A percentile compares a stretch with the other conserved stretches of the same genome.
phyloP scores from a whole-genome alignment of 805 yeast species.

The Barnettozyma siamensis region DNA sequence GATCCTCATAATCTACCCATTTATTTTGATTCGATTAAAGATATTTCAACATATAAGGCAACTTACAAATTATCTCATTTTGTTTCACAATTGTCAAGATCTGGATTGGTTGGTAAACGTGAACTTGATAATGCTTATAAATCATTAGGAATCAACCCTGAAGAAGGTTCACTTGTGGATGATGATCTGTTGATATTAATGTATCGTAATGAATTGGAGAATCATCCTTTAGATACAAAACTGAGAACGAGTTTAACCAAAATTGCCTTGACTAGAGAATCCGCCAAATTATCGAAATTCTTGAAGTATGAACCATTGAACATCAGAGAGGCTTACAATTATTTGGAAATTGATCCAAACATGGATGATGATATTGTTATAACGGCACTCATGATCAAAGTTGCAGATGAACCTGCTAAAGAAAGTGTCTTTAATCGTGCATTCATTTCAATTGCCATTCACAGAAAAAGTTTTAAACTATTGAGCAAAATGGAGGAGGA shows the following conservation, averaged over 20 bases:
- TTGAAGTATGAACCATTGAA: conserved; percentile 44
- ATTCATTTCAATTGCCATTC: conserved; percentile 53
- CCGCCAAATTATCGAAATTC: conserved; percentile 30
- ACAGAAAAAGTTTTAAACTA: conserved; percentile 51
- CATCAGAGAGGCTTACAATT: conserved; percentile 44
- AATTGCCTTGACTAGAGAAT: conserved; percentile 34
- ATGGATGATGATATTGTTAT: conserved; percentile 67
- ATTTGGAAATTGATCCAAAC: conserved; percentile 43
- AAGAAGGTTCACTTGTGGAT: conserved; percentile 16
- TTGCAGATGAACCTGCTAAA: conserved; percentile 45
- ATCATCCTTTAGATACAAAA: conserved; percentile 16
- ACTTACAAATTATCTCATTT: conserved; percentile 40
- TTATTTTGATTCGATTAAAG: conserved; percentile 53
- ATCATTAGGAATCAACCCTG: conserved; percentile 30
- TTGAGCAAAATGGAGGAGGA: conserved; percentile 44
- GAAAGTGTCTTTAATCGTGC: conserved; percentile 45
- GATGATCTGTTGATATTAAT: conserved; percentile 29
- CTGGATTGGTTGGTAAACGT: conserved; percentile 46
- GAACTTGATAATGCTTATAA: conserved; percentile 38
- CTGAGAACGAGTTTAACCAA: conserved; percentile 36
- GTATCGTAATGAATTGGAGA: conserved; percentile 27
- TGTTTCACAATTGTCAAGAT: conserved; percentile 42
- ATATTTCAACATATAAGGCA: conserved; percentile 42
- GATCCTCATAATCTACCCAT: conserved; percentile 44
- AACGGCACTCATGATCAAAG: conserved; percentile 66